These are phyloP conservation scores for Alternaria arbusti DNA, from an alignment of 2,329 filamentous ascomycete genomes.

Conservation along the genomic window DNA sequence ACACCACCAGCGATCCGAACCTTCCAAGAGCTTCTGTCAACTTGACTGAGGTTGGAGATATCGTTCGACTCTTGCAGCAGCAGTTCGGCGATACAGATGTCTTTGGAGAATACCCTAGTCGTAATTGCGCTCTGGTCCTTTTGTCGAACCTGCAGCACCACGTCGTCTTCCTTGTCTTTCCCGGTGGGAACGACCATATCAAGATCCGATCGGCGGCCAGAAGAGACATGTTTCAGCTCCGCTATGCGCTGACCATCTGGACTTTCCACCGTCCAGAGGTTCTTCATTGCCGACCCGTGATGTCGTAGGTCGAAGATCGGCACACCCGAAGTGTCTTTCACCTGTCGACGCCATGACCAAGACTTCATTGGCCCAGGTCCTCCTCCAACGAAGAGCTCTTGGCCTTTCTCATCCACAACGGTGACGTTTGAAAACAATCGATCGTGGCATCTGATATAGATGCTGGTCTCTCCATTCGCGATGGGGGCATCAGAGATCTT, in stretches of 20 bases:
- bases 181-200: not conserved
- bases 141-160: not conserved
- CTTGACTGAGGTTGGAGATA: not conserved
- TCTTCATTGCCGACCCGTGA: not conserved
- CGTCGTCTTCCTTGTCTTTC: not conserved
- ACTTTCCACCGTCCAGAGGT: not conserved
- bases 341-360: not conserved
- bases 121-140: not conserved
- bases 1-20: not conserved
- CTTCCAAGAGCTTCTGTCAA: conserved; percentile 1
- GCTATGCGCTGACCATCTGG: not conserved
- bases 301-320: not conserved
- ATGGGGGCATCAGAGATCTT: not conserved
- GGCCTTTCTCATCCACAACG: not conserved
- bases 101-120: not conserved
- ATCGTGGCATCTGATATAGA: not conserved
- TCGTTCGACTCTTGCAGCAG: conserved; percentile 1
- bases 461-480: not conserved
- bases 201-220: not conserved
- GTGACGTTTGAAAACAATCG: not conserved
- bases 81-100: not conserved
- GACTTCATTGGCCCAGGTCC: not conserved
- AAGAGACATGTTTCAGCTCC: not conserved
- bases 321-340: not conserved
- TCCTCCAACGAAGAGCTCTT: not conserved